These are phyloP conservation scores for Starmerella bombi DNA, from an alignment of 805 yeast genomes.

Conservation along the genomic window DNA sequence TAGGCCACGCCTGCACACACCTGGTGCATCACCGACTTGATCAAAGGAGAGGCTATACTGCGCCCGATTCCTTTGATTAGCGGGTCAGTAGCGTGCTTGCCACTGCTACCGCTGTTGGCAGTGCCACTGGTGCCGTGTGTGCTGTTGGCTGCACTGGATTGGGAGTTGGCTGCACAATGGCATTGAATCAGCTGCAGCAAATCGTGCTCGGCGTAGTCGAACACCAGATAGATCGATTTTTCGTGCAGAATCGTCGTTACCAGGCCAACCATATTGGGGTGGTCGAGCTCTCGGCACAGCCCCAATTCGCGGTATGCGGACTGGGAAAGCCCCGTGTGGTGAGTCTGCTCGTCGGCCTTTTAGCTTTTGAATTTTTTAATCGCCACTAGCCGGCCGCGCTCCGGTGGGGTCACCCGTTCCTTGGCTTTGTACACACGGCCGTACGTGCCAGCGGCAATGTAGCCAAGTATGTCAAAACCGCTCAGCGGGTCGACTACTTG, in stretches of 20 bases:
- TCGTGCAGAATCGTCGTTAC: constrained; percentile 76
- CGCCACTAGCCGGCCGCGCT: constrained; percentile 33
- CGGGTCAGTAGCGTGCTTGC: neutral
- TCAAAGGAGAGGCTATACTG: constrained; percentile 52
- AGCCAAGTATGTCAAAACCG: constrained; percentile 78
- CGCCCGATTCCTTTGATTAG: neutral
- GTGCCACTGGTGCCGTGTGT: neutral
- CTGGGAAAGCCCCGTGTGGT: constrained; percentile 91
- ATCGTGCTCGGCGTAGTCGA: constrained; percentile 94
- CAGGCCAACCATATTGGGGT: constrained; percentile 65
- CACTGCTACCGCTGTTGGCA: neutral
- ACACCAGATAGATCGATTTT: constrained; percentile 85
- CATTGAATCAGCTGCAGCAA: constrained; percentile 83
- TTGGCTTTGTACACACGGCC: constrained; percentile 87
- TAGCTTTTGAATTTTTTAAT: constrained; percentile 94
- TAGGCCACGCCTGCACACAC: constrained; percentile 81
- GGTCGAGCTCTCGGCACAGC: constrained; percentile 71
- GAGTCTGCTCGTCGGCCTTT: constrained; percentile 61
- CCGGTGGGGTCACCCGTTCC: constrained; percentile 18
- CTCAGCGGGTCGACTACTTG: constrained; percentile 62
- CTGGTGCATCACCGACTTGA: constrained; percentile 85
- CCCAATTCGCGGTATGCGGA: constrained; percentile 95
- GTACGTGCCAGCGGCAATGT: constrained; percentile 96
- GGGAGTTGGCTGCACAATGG: constrained; percentile 38
- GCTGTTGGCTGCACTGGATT: neutral